A percentile compares a stretch with the other conserved stretches of the same genome.
These are phyloP conservation scores for Pouteria glomerata DNA, from an alignment of 148 eudicot genomes.

Conservation along the genomic window DNA sequence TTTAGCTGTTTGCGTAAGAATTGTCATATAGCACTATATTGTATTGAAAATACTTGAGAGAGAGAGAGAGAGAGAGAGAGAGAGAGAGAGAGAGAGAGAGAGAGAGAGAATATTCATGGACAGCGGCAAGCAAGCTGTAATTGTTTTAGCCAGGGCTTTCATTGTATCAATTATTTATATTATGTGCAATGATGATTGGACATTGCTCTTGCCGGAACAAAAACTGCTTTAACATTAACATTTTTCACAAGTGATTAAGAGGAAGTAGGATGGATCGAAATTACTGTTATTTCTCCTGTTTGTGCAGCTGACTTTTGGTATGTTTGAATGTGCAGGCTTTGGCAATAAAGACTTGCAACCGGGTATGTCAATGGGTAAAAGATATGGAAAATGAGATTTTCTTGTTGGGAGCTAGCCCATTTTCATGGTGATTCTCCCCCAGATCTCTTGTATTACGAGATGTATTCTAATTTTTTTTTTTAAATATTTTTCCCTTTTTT, in stretches of 20 bases:
- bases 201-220: too few relatives aligned
- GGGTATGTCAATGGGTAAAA: slow-evolving; percentile 95
- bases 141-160: too few relatives aligned
- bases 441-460: not conserved
- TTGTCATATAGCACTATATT: not conserved
- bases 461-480: slow-evolving; percentile 16
- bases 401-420: slow-evolving; percentile 86
- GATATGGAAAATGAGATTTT: slow-evolving; percentile 92
- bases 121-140: too few relatives aligned
- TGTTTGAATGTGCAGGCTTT: slow-evolving; percentile 53
- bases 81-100: not conserved
- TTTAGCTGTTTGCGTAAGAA: not conserved
- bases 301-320: slow-evolving; percentile 1
- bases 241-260: too few relatives aligned
- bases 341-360: slow-evolving; percentile 90
- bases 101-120: not conserved
- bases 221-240: too few relatives aligned
- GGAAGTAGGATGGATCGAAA: not conserved
- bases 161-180: too few relatives aligned
- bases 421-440: slow-evolving; percentile 61
- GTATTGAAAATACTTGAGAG: not conserved
- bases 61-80: too few relatives aligned
- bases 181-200: too few relatives aligned
- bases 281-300: not conserved
- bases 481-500: too few relatives aligned